Percentiles rank a stretch among this genome's conserved stretches.
phyloP scores from a whole-genome alignment of 352 stramenopile species.

The Globisporangium spinosum region DNA sequence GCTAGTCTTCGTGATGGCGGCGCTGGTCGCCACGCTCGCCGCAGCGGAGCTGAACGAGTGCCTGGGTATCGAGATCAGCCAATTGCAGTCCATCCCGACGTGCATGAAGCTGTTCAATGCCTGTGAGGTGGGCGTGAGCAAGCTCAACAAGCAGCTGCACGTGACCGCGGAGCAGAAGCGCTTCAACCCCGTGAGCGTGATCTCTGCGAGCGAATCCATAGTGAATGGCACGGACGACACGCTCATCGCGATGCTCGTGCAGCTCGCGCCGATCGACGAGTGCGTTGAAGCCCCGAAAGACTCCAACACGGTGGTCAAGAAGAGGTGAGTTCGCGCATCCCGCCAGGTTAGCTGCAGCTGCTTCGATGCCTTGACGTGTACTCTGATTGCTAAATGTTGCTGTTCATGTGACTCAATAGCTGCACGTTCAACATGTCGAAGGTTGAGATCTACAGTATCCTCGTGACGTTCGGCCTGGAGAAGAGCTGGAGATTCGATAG shows the following conservation, averaged over 20 bases:
- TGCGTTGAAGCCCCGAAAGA: slow-evolving; percentile 20
- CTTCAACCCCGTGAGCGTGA: slow-evolving; percentile 51
- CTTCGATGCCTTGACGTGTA: background rate
- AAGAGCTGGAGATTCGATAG: slow-evolving; percentile 42
- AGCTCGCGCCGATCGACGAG: slow-evolving; percentile 40
- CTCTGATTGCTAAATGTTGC: background rate
- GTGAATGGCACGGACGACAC: slow-evolving; percentile 32
- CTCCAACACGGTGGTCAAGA: background rate
- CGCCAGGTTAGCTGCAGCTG: background rate
- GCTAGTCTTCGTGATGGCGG: background rate
- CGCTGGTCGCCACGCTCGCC: background rate
- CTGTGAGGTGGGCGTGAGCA: slow-evolving; percentile 38
- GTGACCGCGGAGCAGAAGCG: slow-evolving; percentile 8
- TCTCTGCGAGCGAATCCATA: slow-evolving; percentile 59
- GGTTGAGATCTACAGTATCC: slow-evolving; percentile 64
- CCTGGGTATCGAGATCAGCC: slow-evolving; percentile 46
- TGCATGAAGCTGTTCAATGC: slow-evolving; percentile 46
- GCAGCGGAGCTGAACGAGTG: slow-evolving; percentile 48
- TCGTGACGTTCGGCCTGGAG: slow-evolving; percentile 34
- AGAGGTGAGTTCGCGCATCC: background rate
- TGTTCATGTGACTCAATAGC: slow-evolving; percentile 14
- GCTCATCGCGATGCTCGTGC: slow-evolving; percentile 51
- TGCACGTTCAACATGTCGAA: slow-evolving; percentile 62
- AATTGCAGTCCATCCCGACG: slow-evolving; percentile 24
- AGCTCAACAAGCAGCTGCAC: slow-evolving; percentile 53